Percentiles rank a stretch among this genome's conserved stretches.
Evolutionary conservation across 78 protist species (phyloP).

Genomic region (Dictyostelium firmibasis): DNA sequence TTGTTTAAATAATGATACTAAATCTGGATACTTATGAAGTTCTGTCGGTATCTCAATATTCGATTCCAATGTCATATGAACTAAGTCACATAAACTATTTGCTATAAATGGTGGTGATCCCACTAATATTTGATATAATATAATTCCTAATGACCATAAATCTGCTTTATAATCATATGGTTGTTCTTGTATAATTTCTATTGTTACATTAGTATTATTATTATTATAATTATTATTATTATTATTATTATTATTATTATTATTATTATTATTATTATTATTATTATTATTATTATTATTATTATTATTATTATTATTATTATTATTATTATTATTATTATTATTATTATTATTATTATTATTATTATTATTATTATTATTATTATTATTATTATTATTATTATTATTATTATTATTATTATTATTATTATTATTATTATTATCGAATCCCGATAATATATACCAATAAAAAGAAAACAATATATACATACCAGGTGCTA

Average conservation of each 20-base stretch:
- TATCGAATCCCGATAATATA: no score
- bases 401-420: no score
- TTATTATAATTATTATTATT: no score
- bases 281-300: no score
- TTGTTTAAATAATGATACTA: constrained; percentile 24
- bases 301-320: no score
- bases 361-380: no score
- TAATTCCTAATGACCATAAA: constrained; percentile 94
- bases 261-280: no score
- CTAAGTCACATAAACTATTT: constrained; percentile 12
- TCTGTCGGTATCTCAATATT: neutral
- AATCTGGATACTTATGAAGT: neutral
- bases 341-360: no score
- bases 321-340: no score
- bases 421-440: no score
- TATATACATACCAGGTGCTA: constrained; percentile 87
- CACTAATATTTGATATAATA: constrained; percentile 90
- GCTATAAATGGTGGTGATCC: constrained; percentile 96
- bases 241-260: no score
- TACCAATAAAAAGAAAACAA: neutral
- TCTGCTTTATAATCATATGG: constrained; percentile 95
- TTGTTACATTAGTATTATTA: neutral
- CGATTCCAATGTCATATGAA: constrained; percentile 16
- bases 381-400: no score
- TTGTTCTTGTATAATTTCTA: constrained; percentile 92